phyloP scores from a whole-genome alignment of 345 rosid species.

The Aegle marmelos region DNA sequence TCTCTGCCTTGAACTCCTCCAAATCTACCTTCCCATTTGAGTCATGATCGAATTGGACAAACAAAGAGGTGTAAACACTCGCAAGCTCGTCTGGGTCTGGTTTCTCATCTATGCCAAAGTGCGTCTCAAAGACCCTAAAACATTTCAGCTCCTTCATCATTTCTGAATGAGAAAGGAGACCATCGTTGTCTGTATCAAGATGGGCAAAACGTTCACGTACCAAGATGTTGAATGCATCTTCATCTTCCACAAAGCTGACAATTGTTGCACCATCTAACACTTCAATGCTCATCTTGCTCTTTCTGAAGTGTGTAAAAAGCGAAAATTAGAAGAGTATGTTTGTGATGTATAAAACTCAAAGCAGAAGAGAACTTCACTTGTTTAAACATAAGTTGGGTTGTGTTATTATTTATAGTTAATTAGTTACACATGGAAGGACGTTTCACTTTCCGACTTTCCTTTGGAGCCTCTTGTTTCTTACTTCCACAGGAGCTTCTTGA shows the following conservation, averaged over 20 bases:
- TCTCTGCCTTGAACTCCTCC: constrained; percentile 50
- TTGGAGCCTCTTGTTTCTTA: too few relatives aligned
- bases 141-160: constrained; percentile 42
- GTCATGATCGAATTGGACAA: constrained; percentile 39
- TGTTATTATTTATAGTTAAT: background rate
- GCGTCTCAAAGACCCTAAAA: constrained; percentile 39
- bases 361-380: background rate
- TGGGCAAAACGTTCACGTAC: constrained; percentile 21
- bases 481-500: background rate
- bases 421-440: background rate
- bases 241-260: constrained; percentile 40
- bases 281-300: constrained; percentile 38
- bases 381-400: background rate
- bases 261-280: constrained; percentile 35
- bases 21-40: constrained; percentile 32
- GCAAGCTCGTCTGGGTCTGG: constrained; percentile 26
- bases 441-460: background rate
- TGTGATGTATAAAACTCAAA: too few relatives aligned
- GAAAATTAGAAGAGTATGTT: too few relatives aligned
- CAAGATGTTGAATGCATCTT: constrained; percentile 36
- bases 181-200: constrained; percentile 38
- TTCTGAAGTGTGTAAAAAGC: background rate
- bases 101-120: constrained; percentile 33
- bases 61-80: constrained; percentile 26
- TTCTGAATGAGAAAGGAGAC: constrained; percentile 39